phyloP scores from a whole-genome alignment of 192 early-diverging fungal genomes.

The Entomortierella lignicola region DNA sequence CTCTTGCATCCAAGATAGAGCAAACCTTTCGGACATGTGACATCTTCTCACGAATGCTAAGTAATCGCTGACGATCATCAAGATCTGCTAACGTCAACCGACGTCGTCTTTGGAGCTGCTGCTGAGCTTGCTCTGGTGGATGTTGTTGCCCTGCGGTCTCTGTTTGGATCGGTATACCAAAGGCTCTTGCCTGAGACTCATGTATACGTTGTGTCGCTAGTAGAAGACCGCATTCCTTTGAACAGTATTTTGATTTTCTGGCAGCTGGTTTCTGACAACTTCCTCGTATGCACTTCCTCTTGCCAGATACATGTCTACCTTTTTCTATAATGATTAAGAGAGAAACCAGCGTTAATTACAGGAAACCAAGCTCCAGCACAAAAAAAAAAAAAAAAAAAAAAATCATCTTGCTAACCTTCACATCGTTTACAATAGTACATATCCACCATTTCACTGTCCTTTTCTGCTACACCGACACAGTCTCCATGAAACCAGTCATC shows the following conservation, averaged over 20 bases:
- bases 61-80: constrained; percentile 55
- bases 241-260: constrained; percentile 63
- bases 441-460: constrained; percentile 67
- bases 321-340: constrained; percentile 47
- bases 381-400: not conserved
- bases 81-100: constrained; percentile 56
- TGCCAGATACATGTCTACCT: constrained; percentile 61
- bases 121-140: constrained; percentile 16
- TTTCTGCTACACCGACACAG: constrained; percentile 72
- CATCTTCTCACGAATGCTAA: constrained; percentile 53
- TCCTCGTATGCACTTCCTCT: constrained; percentile 60
- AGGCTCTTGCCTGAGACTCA: constrained; percentile 52
- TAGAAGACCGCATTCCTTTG: constrained; percentile 62
- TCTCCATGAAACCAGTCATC: constrained; percentile 83
- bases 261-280: constrained; percentile 56
- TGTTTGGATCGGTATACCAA: constrained; percentile 21
- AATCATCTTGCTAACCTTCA: constrained; percentile 53
- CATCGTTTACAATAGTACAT: constrained; percentile 74
- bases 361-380: not conserved
- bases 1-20: constrained; percentile 16
- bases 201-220: constrained; percentile 58
- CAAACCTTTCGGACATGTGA: constrained; percentile 33
- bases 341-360: too few species aligned
- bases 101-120: constrained; percentile 42
- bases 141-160: constrained; percentile 6